Evolutionary conservation across 441 rosid genomes (phyloP).

Genomic region (Geranium incanum): DNA sequence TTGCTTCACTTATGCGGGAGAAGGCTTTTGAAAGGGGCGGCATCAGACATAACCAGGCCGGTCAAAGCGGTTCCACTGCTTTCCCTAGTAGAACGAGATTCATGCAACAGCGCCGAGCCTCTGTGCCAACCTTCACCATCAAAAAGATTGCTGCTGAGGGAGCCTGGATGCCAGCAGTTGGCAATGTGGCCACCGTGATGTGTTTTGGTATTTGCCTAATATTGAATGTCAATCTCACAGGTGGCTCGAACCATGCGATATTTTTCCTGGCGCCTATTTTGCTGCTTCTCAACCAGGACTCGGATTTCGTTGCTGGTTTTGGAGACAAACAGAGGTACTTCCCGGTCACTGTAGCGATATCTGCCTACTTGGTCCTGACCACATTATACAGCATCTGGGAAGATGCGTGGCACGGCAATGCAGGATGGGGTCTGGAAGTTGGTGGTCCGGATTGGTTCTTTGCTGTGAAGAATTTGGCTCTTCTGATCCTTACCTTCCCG

Average conservation of each 20-base stretch:
- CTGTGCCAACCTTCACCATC: conserved; percentile 46
- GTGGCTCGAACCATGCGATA: conserved; percentile 93
- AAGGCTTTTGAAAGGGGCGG: conserved; percentile 67
- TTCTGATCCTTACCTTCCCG: conserved; percentile 79
- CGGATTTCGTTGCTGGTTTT: conserved; percentile 88
- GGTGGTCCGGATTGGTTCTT: conserved; percentile 96
- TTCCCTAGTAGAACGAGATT: conserved; percentile 76
- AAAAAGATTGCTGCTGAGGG: conserved; percentile 93
- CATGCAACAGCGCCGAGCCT: conserved; percentile 84
- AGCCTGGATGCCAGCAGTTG: conserved; percentile 98
- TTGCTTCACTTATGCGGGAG: conserved; percentile 87
- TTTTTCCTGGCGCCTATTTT: conserved; percentile 93
- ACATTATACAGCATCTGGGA: conserved; percentile 67
- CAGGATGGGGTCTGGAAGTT: conserved; percentile 82
- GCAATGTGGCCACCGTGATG: conserved; percentile 85
- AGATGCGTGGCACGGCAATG: conserved; percentile 83
- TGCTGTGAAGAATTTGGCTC: conserved; percentile 80
- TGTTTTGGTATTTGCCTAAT: conserved; percentile 94
- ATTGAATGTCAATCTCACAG: conserved; percentile 70
- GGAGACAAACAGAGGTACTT: conserved; percentile 98
- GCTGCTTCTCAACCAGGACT: conserved; percentile 92
- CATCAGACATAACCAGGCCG: conserved; percentile 21
- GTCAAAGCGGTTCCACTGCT: conserved; percentile 25
- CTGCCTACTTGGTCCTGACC: conserved; percentile 66
- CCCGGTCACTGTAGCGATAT: conserved; percentile 74